phyloP scores from a whole-genome alignment of 2,329 filamentous ascomycete species.

The Epichloe brachyelytri region DNA sequence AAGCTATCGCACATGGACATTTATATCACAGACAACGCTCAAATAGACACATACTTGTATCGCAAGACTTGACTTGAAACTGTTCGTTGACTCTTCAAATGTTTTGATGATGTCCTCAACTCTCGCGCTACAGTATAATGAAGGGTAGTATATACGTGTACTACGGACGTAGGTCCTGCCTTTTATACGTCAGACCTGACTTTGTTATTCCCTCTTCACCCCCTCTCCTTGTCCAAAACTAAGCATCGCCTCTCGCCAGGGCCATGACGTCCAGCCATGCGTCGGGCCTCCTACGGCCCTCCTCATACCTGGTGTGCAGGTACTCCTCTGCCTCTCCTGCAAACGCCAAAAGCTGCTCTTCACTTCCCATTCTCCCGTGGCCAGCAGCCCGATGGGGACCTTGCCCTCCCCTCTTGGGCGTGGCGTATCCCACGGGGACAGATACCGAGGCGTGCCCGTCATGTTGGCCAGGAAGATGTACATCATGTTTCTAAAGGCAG shows the following conservation, averaged over 20 bases:
- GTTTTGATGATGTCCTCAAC: too few relatives aligned
- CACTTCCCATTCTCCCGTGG: slow-evolving; percentile 52
- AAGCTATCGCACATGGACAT: too few relatives aligned
- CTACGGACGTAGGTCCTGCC: not conserved
- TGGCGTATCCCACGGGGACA: slow-evolving; percentile 61
- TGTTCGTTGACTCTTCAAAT: too few relatives aligned
- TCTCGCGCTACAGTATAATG: too few relatives aligned
- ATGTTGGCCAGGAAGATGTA: slow-evolving; percentile 82
- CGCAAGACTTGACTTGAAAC: too few relatives aligned
- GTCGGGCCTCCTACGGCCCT: slow-evolving; percentile 35
- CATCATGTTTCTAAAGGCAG: slow-evolving; percentile 64
- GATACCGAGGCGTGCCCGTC: slow-evolving; percentile 59
- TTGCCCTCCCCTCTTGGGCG: slow-evolving; percentile 43
- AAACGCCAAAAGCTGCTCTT: slow-evolving; percentile 50
- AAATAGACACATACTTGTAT: too few relatives aligned
- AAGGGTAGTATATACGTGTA: not conserved
- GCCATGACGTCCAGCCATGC: slow-evolving; percentile 47
- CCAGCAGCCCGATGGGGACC: slow-evolving; percentile 49
- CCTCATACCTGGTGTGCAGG: slow-evolving; percentile 33
- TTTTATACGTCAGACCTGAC: not conserved
- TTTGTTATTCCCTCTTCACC: not conserved
- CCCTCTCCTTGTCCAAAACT: not conserved
- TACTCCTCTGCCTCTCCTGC: slow-evolving; percentile 44
- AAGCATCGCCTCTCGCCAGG: slow-evolving; percentile 11
- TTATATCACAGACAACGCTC: too few relatives aligned